A percentile compares a stretch with the other conserved stretches of the same genome.
These are phyloP conservation scores for Jaapia argillacea DNA, from an alignment of 768 basidiomycete genomes.

Conservation along the genomic window DNA sequence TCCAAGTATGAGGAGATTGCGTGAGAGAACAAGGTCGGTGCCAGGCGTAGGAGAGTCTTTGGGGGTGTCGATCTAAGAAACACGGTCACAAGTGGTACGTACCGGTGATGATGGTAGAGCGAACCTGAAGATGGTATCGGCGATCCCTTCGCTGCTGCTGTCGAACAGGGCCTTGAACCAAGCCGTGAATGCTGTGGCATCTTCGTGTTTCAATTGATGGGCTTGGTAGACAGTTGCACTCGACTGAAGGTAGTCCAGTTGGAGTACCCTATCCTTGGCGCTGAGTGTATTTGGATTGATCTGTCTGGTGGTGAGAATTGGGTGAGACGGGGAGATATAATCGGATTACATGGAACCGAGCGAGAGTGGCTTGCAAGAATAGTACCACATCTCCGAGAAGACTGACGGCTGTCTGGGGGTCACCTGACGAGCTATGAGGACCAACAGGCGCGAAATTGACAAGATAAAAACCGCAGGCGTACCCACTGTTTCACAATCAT, in stretches of 20 bases:
- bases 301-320: slow-evolving; percentile 25
- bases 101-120: not conserved
- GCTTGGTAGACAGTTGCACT: slow-evolving; percentile 32
- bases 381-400: slow-evolving; percentile 74
- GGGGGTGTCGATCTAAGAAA: slow-evolving; percentile 55
- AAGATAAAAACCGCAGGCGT: slow-evolving; percentile 16
- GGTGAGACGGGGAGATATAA: no score
- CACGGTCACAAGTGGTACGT: not conserved
- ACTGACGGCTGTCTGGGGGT: slow-evolving; percentile 74
- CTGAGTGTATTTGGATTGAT: slow-evolving; percentile 38
- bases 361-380: slow-evolving; percentile 55
- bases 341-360: slow-evolving; percentile 63
- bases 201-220: slow-evolving; percentile 19
- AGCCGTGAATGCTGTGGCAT: slow-evolving; percentile 20
- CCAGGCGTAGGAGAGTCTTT: slow-evolving; percentile 54
- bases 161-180: slow-evolving; percentile 82
- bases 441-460: not conserved
- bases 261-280: slow-evolving; percentile 34
- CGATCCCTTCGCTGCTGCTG: slow-evolving; percentile 69
- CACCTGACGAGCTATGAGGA: slow-evolving; percentile 34
- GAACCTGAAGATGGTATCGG: slow-evolving; percentile 54
- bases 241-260: slow-evolving; percentile 38
- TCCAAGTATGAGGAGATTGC: slow-evolving; percentile 40
- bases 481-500: slow-evolving; percentile 79
- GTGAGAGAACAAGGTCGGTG: slow-evolving; percentile 54